These are phyloP conservation scores for Ustilago loliicola DNA, from an alignment of 1,284 basidiomycete genomes.

Conservation along the genomic window DNA sequence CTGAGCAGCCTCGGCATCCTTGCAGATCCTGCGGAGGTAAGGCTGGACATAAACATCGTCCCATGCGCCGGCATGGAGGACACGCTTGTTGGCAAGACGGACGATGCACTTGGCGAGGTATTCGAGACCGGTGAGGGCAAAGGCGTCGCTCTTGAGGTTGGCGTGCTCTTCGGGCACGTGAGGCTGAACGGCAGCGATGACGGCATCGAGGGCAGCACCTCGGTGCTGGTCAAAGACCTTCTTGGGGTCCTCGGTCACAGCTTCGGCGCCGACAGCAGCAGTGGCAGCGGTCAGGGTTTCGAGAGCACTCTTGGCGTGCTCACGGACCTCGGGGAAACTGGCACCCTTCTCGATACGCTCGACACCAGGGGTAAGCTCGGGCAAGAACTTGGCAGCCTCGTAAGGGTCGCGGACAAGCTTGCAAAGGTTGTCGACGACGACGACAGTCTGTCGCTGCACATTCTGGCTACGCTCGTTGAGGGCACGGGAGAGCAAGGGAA, in stretches of 20 bases:
- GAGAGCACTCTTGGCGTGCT: conserved; percentile 65
- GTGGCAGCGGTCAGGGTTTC: conserved; percentile 63
- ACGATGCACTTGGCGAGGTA: conserved; percentile 62
- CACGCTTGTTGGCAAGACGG: conserved; percentile 68
- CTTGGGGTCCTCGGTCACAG: conserved; percentile 59
- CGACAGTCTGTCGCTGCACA: conserved; percentile 77
- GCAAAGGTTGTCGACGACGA: conserved; percentile 96
- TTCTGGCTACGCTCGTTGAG: conserved; percentile 93
- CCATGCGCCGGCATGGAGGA: conserved; percentile 66
- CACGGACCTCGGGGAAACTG: conserved; percentile 89
- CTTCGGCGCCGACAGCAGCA: conserved; percentile 50
- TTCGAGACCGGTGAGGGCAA: conserved; percentile 60
- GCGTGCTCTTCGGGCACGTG: conserved; percentile 55
- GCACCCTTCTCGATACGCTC: conserved; percentile 90
- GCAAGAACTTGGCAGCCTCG: conserved; percentile 89
- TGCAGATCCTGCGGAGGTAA: conserved; percentile 71
- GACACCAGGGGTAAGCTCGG: conserved; percentile 89
- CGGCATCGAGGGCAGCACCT: conserved; percentile 55
- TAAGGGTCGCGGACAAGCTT: conserved; percentile 94
- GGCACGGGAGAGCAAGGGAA: conserved; percentile 90
- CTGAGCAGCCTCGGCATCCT: conserved; percentile 58
- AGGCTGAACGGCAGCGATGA: conserved; percentile 56
- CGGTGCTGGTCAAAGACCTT: conserved; percentile 57
- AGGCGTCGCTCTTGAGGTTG: conserved; percentile 61
- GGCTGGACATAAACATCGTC: conserved; percentile 70